phyloP scores from a whole-genome alignment of 805 yeast species.

The Candida ficus region DNA sequence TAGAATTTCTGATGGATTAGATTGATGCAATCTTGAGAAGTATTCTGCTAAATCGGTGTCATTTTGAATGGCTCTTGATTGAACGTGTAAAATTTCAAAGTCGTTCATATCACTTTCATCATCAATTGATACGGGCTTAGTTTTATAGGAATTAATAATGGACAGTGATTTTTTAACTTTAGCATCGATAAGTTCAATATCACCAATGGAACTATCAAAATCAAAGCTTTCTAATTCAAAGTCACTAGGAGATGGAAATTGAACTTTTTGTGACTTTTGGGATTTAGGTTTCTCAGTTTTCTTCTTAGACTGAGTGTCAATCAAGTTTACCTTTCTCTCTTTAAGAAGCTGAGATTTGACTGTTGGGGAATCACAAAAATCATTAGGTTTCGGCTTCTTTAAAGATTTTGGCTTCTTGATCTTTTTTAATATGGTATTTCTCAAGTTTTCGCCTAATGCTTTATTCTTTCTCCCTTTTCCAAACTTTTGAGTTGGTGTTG shows the following conservation, averaged over 20 bases:
- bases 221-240: constrained; percentile 8
- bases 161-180: background rate
- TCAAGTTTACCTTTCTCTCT: background rate
- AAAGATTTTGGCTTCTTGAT: background rate
- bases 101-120: background rate
- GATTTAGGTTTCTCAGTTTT: background rate
- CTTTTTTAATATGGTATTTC: background rate
- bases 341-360: background rate
- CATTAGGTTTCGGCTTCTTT: background rate
- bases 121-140: background rate
- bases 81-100: constrained; percentile 5
- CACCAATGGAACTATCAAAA: constrained; percentile 11
- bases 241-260: constrained; percentile 5
- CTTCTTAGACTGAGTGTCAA: background rate
- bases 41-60: constrained; percentile 1
- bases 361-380: background rate
- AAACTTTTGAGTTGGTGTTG: constrained; percentile 3
- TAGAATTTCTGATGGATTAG: constrained; percentile 15
- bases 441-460: no score
- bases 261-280: background rate
- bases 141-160: background rate
- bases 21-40: constrained; percentile 5
- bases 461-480: constrained; percentile 4
- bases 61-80: background rate
- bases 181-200: constrained; percentile 8